These are phyloP conservation scores for Paecilomyces variotii DNA, from an alignment of 2,329 filamentous ascomycete species.

Conservation along the genomic window DNA sequence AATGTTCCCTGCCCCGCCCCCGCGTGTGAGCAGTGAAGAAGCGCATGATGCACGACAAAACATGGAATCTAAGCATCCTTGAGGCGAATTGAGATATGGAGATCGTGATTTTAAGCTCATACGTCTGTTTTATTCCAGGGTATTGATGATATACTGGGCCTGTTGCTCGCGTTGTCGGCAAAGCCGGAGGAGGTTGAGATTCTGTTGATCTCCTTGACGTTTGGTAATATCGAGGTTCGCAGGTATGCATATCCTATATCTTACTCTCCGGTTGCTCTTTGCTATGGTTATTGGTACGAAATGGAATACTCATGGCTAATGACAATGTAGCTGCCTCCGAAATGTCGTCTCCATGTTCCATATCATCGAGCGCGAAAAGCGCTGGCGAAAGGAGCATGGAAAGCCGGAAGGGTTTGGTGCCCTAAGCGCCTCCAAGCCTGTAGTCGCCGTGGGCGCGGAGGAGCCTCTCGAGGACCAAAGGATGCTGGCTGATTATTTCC, in stretches of 20 bases:
- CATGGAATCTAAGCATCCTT: background rate
- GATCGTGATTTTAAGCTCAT: background rate
- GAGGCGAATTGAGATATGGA: background rate
- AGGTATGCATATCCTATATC: slow-evolving; percentile 46
- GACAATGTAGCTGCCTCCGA: slow-evolving; percentile 59
- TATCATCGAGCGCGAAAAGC: slow-evolving; percentile 78
- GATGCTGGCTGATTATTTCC: slow-evolving; percentile 78
- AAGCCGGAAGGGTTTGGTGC: slow-evolving; percentile 63
- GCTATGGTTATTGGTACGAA: background rate
- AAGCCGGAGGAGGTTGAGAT: slow-evolving; percentile 79
- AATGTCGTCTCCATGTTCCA: slow-evolving; percentile 90
- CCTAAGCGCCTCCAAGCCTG: slow-evolving; percentile 64
- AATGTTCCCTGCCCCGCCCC: background rate
- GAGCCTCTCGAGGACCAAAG: slow-evolving; percentile 77
- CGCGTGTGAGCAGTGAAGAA: background rate
- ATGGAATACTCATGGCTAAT: background rate
- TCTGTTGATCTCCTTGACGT: slow-evolving; percentile 77
- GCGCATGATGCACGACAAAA: background rate
- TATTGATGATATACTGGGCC: slow-evolving; percentile 82
- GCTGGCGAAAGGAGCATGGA: slow-evolving; percentile 68
- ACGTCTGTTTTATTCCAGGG: slow-evolving; percentile 38
- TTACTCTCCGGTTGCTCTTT: no score
- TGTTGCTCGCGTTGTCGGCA: slow-evolving; percentile 78
- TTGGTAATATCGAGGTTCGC: slow-evolving; percentile 83
- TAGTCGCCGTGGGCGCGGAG: slow-evolving; percentile 79